Evolutionary conservation across 345 rosid genomes (phyloP).

Genomic region (Kernera saxatilis): DNA sequence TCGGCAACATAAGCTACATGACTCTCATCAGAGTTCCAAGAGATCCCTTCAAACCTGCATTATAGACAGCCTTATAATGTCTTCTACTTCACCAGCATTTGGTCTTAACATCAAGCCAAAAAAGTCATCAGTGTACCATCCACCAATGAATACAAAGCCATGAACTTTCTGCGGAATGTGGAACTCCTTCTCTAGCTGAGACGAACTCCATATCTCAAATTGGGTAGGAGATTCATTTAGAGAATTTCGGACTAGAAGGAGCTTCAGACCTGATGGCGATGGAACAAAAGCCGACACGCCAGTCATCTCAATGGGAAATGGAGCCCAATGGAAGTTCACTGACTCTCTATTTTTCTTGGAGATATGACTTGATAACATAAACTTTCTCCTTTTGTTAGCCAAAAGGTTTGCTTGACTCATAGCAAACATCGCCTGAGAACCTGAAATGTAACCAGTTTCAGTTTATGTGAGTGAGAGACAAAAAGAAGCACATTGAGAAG

Average conservation of each 20-base stretch:
- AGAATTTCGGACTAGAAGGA: conserved; percentile 57
- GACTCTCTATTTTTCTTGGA: not conserved
- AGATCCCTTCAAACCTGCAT: conserved; percentile 73
- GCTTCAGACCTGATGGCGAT: conserved; percentile 68
- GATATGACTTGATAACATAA: not conserved
- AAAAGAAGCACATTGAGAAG: too few relatives aligned
- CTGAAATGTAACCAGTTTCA: conserved; percentile 16
- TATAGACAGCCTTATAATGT: not conserved
- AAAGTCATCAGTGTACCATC: conserved; percentile 43
- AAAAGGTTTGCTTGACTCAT: conserved; percentile 60
- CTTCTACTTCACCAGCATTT: not conserved
- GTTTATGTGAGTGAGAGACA: not conserved
- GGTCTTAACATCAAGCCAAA: not conserved
- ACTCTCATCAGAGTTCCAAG: conserved; percentile 69
- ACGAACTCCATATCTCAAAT: conserved; percentile 66
- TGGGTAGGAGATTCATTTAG: conserved; percentile 62
- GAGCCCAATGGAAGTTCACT: conserved; percentile 49
- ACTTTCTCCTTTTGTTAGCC: conserved; percentile 30
- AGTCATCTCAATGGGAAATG: conserved; percentile 79
- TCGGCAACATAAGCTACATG: conserved; percentile 75
- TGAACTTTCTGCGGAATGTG: conserved; percentile 56
- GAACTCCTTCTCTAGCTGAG: conserved; percentile 64
- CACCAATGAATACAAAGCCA: conserved; percentile 59
- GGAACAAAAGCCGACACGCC: conserved; percentile 47
- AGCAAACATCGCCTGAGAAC: conserved; percentile 30